Evolutionary conservation across 352 stramenopile genomes (phyloP).

Genomic region (Phytophthora pisi): DNA sequence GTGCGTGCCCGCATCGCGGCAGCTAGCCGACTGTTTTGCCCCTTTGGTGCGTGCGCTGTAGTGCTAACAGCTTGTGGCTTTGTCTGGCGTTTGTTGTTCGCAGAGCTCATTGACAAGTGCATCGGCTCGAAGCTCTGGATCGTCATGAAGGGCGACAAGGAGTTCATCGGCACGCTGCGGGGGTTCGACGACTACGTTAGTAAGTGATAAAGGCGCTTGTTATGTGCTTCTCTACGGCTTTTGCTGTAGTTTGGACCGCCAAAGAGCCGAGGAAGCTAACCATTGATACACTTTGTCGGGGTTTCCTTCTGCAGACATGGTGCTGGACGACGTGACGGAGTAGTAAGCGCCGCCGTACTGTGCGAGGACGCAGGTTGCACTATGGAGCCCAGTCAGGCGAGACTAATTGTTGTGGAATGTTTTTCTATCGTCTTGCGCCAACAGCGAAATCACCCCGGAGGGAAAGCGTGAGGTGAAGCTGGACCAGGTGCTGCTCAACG

Average conservation of each 20-base stretch:
- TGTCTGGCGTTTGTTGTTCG: neutral
- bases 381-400: neutral
- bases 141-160: conserved; percentile 98
- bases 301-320: conserved; percentile 66
- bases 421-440: neutral
- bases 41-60: neutral
- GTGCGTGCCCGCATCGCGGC: conserved; percentile 36
- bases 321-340: conserved; percentile 95
- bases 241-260: neutral
- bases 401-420: neutral
- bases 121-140: conserved; percentile 99
- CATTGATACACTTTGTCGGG: no score
- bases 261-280: neutral
- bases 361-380: no score
- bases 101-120: conserved; percentile 99
- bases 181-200: conserved; percentile 98
- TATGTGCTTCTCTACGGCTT: neutral
- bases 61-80: conserved; percentile 1
- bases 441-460: conserved; percentile 85
- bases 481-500: conserved; percentile 98
- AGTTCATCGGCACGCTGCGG: conserved; percentile 94
- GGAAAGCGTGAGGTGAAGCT: conserved; percentile 89
- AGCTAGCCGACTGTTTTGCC: neutral
- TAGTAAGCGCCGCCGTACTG: conserved; percentile 65
- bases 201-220: conserved; percentile 45